These are phyloP conservation scores for Blepharisma stoltei DNA, from an alignment of 73 alveolate genomes.

Conservation along the genomic window DNA sequence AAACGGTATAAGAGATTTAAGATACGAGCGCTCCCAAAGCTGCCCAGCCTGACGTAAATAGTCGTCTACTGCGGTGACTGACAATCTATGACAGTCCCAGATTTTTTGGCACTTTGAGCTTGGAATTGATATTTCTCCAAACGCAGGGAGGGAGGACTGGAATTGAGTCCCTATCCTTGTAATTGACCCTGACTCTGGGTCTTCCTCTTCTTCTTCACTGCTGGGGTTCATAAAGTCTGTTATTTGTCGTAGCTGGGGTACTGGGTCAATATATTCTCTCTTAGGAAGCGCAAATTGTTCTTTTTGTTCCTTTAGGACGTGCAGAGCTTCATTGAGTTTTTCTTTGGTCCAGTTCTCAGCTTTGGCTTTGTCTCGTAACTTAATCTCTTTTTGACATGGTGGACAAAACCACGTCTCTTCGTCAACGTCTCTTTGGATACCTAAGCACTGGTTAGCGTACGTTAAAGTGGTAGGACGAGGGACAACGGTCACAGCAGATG, in stretches of 20 bases:
- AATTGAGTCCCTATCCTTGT: slow-evolving; percentile 4
- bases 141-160: not conserved
- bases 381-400: slow-evolving; percentile 19
- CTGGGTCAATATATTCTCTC: slow-evolving; percentile 21
- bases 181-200: slow-evolving; percentile 8
- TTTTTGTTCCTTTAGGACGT: not conserved
- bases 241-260: slow-evolving; percentile 17
- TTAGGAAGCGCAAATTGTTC: slow-evolving; percentile 19
- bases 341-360: slow-evolving; percentile 4
- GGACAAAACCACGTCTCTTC: slow-evolving; percentile 22
- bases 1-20: not conserved
- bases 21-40: slow-evolving; percentile 6
- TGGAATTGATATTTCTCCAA: not conserved
- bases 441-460: slow-evolving; percentile 33
- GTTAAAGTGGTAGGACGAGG: slow-evolving; percentile 18
- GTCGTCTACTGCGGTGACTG: not conserved
- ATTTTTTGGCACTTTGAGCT: not conserved
- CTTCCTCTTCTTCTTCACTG: slow-evolving; percentile 27
- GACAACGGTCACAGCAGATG: slow-evolving; percentile 14
- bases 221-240: slow-evolving; percentile 14
- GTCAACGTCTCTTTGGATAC: slow-evolving; percentile 1
- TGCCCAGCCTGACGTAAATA: not conserved
- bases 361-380: not conserved
- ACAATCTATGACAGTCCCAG: slow-evolving; percentile 1
- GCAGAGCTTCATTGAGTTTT: not conserved